These are phyloP conservation scores for Pleoardoris graminearum DNA, from an alignment of 2,329 filamentous ascomycete genomes.

Conservation along the genomic window DNA sequence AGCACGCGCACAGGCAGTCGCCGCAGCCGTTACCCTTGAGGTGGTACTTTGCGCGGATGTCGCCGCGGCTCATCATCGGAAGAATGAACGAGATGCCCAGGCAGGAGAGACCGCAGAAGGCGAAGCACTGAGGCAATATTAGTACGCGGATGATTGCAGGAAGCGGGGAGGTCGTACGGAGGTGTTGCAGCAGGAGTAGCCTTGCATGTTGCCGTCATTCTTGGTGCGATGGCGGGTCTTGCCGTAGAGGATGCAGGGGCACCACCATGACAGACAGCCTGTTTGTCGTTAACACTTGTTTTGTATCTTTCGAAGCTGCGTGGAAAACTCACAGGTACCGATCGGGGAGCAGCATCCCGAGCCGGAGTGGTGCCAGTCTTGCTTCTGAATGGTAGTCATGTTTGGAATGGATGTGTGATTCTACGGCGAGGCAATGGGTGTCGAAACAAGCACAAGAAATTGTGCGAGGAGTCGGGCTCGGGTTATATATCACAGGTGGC, in stretches of 20 bases:
- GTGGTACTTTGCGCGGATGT: constrained; percentile 38
- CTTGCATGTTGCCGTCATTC: constrained; percentile 30
- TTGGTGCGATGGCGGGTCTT: constrained; percentile 36
- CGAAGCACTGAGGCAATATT: constrained; percentile 28
- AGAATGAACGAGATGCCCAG: constrained; percentile 36
- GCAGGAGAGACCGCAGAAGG: constrained; percentile 29
- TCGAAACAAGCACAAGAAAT: not conserved
- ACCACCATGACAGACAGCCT: constrained; percentile 41
- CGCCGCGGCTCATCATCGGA: constrained; percentile 37
- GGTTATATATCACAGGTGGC: constrained; percentile 2
- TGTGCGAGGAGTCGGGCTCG: not conserved
- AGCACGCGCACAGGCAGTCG: constrained; percentile 42
- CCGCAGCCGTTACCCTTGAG: constrained; percentile 37
- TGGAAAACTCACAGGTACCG: constrained; percentile 29
- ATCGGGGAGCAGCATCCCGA: constrained; percentile 36
- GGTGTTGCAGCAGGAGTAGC: constrained; percentile 34
- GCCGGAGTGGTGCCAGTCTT: constrained; percentile 38
- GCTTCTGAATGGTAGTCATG: constrained; percentile 29
- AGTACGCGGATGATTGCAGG: not conserved
- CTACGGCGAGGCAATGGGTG: not conserved
- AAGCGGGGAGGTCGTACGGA: constrained; percentile 18
- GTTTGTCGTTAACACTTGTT: constrained; percentile 4
- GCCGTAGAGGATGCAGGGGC: constrained; percentile 39
- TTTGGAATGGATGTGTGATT: constrained; percentile 2
- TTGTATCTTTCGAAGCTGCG: too few species aligned